These are phyloP conservation scores for Fragilariopsis cylindrus DNA, from an alignment of 108 stramenopile species.

Conservation along the genomic window DNA sequence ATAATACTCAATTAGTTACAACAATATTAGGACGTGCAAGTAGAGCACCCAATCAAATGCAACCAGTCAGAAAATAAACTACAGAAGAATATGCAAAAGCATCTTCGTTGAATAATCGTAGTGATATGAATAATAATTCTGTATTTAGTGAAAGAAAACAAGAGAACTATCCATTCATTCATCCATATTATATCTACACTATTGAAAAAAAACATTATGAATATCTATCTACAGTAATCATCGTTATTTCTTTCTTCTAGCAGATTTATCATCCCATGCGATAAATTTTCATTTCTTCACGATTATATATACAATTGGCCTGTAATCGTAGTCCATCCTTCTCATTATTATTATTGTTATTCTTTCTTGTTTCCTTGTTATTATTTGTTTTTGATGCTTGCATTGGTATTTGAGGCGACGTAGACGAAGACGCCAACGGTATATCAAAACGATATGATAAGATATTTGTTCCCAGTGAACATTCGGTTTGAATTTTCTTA, in stretches of 20 bases:
- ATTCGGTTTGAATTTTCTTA: conserved; percentile 55
- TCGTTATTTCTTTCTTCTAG: background rate
- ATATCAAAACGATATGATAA: conserved; percentile 80
- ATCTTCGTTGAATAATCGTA: too few species aligned
- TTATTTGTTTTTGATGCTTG: background rate
- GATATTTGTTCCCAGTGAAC: conserved; percentile 52
- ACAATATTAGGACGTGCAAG: too few species aligned
- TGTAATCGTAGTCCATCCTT: conserved; percentile 21
- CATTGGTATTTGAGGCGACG: background rate
- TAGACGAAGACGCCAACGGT: conserved; percentile 38
- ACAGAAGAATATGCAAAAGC: too few species aligned
- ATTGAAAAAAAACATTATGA: too few species aligned
- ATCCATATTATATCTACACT: too few species aligned
- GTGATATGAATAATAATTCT: too few species aligned
- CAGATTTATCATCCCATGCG: conserved; percentile 9
- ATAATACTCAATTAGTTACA: too few species aligned
- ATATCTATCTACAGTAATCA: background rate
- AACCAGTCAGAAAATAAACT: too few species aligned
- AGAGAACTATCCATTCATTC: too few species aligned
- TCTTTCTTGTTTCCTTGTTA: background rate
- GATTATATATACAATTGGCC: conserved; percentile 67
- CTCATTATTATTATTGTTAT: conserved; percentile 5
- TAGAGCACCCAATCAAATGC: too few species aligned
- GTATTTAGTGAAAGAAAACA: too few species aligned
- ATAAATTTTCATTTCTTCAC: conserved; percentile 82